Conservation (phyloP, 108 stramenopile genomes). For the Cyclostephanos tholiformis region DNA sequence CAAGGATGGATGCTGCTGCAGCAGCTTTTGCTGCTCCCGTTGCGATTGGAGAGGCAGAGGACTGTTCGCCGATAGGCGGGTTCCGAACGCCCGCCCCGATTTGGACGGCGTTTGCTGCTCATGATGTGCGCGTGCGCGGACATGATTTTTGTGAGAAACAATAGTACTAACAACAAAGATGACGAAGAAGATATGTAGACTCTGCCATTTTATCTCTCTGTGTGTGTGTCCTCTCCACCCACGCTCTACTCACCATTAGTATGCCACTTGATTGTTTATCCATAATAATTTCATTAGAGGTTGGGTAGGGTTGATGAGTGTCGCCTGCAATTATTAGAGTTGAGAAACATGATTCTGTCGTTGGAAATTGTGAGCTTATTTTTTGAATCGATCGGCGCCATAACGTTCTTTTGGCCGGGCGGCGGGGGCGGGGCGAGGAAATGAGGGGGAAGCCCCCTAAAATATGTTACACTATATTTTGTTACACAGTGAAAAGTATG, state of each 20-base stretch:
- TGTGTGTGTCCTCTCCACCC: neutral
- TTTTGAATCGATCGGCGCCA: no score
- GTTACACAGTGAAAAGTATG: no score
- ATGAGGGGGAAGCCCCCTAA: no score
- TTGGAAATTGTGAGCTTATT: no score
- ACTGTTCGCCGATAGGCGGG: slow-evolving; percentile 27
- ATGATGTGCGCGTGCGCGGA: neutral
- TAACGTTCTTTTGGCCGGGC: no score
- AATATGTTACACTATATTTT: no score
- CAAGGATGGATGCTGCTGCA: slow-evolving; percentile 9
- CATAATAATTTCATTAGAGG: neutral
- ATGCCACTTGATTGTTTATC: neutral
- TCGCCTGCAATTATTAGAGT: no score
- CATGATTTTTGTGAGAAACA: no score
- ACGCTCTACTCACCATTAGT: neutral
- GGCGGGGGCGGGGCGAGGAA: no score
- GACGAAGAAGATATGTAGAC: neutral
- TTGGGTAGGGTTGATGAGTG: neutral
- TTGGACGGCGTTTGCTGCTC: slow-evolving; percentile 4
- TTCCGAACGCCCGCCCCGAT: slow-evolving; percentile 19
- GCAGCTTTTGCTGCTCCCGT: neutral
- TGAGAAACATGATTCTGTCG: no score
- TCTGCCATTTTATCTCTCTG: neutral
- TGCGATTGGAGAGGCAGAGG: slow-evolving; percentile 15
- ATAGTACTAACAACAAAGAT: neutral